Percentiles rank a stretch among this genome's conserved stretches.
These are phyloP conservation scores for Begonia fuchsioides DNA, from an alignment of 306 rosid species.

Conservation along the genomic window DNA sequence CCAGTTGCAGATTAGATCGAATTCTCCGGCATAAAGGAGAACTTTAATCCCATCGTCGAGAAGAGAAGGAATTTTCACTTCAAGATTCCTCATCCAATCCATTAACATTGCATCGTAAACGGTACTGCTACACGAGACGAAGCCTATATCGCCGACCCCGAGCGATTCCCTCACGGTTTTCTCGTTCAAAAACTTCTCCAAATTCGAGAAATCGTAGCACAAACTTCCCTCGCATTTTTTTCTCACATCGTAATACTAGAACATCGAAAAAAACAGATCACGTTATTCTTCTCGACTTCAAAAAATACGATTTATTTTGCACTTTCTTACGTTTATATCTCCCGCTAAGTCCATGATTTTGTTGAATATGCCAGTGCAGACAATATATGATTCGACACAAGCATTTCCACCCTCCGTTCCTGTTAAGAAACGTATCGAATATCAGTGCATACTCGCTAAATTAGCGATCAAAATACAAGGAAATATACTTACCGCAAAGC, in stretches of 20 bases:
- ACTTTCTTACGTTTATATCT: constrained; percentile 44
- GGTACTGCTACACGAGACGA: constrained; percentile 54
- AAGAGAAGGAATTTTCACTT: constrained; percentile 76
- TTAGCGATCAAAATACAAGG: neutral
- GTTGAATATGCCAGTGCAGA: constrained; percentile 38
- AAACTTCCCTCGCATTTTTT: constrained; percentile 45
- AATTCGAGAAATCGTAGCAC: constrained; percentile 67
- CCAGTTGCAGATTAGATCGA: constrained; percentile 95
- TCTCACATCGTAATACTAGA: constrained; percentile 85
- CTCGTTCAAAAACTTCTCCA: constrained; percentile 62
- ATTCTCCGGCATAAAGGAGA: constrained; percentile 88
- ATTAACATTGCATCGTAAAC: constrained; percentile 44
- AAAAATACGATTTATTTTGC: neutral
- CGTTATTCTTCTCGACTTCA: neutral
- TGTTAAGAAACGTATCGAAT: constrained; percentile 20
- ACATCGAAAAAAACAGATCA: constrained; percentile 4
- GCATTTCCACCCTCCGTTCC: constrained; percentile 45
- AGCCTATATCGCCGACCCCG: constrained; percentile 68
- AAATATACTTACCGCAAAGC: constrained; percentile 40
- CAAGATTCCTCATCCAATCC: constrained; percentile 97
- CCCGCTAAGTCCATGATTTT: constrained; percentile 21
- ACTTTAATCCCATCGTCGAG: constrained; percentile 79
- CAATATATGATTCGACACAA: constrained; percentile 21
- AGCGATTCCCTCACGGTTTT: constrained; percentile 45
- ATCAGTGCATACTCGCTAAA: neutral